Base-by-base conservation (phyloP, 176 grass and related monocot species). In the Zea luxurians region DNA sequence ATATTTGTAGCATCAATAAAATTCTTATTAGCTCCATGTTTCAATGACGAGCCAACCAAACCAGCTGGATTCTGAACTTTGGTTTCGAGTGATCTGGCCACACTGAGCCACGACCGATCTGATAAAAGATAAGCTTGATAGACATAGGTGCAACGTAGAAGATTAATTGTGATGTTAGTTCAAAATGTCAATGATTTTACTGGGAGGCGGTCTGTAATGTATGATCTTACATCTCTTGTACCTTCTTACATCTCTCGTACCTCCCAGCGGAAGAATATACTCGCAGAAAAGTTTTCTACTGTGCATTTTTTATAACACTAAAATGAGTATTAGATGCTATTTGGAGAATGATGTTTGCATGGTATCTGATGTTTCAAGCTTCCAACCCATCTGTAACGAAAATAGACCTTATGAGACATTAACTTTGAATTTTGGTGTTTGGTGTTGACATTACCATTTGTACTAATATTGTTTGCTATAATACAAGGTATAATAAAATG, bases 211-310 rank as follows among this genome's bases (percentile, higher is more conserved):
- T 13, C 18, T 34, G 20, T 40, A 36, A 44, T 40, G 45, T 40
- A 48, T 70, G 77, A 71, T 47, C 48, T 67, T 84, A 78, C 77
- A 73, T 73, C 37, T 81, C 65, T 50, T 61, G 65, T 27, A 27
- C 27, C 27, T 27, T 27, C 27, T 27, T 27, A 27, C 27, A 27
- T 27, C 27, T 27, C 27, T 27, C 27, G 27, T 67, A 52, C 66
- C 72, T 72, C 76, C 78, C 13, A 60, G 1, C 21, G 48, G 74
- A 83, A 38, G 21, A 83, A 83, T 74, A 66, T 72, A 66, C 15
- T n/a, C 10, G 50, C 12, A 71, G 71, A 16, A 67, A 16, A 7
- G 38, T 75, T 57, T 75, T 82, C 21, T 64, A 64, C 38, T 58
- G 46, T 48, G 17, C 62, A 65, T 76, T 64, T 44, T 83, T 55